Percentiles rank a stretch among this genome's conserved stretches.
Evolutionary conservation across 2,329 filamentous ascomycete species (phyloP).

Genomic region (Fusarium mundagurra): DNA sequence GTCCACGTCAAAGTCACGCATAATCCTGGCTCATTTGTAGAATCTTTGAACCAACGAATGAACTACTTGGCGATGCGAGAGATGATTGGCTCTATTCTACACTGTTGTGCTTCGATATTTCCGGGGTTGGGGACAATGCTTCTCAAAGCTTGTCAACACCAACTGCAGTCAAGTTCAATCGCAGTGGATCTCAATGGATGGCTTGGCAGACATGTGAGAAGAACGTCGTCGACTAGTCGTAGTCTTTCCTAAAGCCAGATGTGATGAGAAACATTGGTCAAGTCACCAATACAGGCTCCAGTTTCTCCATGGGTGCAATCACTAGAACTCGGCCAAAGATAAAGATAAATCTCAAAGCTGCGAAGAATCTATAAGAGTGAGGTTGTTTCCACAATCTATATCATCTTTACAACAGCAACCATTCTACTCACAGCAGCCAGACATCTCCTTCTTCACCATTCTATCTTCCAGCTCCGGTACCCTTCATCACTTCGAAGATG

Average conservation of each 20-base stretch:
- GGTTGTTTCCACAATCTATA: background rate
- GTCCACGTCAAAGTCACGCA: background rate
- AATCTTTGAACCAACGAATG: background rate
- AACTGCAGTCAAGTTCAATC: background rate
- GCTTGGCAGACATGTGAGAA: background rate
- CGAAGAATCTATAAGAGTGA: background rate
- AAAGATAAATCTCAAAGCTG: fast-evolving
- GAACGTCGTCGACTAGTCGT: background rate
- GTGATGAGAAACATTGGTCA: background rate
- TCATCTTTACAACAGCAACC: background rate
- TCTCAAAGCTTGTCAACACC: background rate
- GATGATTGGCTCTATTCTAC: background rate
- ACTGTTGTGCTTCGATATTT: background rate
- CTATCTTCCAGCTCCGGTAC: background rate
- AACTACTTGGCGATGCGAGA: background rate
- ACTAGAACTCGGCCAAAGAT: no score
- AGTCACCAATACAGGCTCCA: background rate
- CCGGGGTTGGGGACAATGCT: background rate
- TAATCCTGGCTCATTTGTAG: background rate
- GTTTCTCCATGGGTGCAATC: no score
- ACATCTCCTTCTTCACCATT: background rate
- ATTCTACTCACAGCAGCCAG: no score
- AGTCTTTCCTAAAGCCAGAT: background rate
- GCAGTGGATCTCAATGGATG: background rate
- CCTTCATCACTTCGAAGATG: background rate